Percentiles rank a stretch among this genome's conserved stretches.
Evolutionary conservation across 768 basidiomycete species (phyloP).

Genomic region (Sarcomyxa edulis): DNA sequence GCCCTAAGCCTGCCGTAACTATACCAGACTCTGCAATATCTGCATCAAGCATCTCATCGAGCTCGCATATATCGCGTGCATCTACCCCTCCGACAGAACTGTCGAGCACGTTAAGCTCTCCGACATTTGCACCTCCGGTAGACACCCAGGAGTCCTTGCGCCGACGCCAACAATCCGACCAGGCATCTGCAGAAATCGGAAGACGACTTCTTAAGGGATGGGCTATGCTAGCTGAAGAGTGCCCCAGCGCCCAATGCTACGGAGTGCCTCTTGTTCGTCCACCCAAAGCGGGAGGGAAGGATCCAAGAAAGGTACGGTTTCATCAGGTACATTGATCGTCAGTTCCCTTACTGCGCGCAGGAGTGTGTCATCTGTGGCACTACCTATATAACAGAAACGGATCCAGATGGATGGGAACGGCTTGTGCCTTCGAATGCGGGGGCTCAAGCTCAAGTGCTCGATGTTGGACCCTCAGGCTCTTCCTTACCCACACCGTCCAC

Average conservation of each 20-base stretch:
- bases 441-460: too few relatives aligned
- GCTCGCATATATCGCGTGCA: slow-evolving; percentile 50
- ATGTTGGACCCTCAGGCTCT: too few relatives aligned
- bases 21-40: too few relatives aligned
- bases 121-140: slow-evolving; percentile 55
- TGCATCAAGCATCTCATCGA: slow-evolving; percentile 38
- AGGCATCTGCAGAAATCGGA: slow-evolving; percentile 75
- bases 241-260: slow-evolving; percentile 62
- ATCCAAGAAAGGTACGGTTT: slow-evolving; percentile 66
- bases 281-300: slow-evolving; percentile 56
- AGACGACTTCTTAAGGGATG: slow-evolving; percentile 74
- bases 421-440: slow-evolving; percentile 29
- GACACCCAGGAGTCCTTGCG: slow-evolving; percentile 63
- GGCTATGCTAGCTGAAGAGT: slow-evolving; percentile 90
- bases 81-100: slow-evolving; percentile 80
- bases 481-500: too few relatives aligned
- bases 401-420: slow-evolving; percentile 43
- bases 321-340: too few relatives aligned
- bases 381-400: slow-evolving; percentile 50
- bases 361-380: slow-evolving; percentile 75
- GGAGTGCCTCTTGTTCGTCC: slow-evolving; percentile 83
- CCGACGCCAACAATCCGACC: slow-evolving; percentile 77
- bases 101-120: slow-evolving; percentile 56
- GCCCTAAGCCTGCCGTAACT: too few relatives aligned
- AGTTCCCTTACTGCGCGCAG: too few relatives aligned